These are phyloP conservation scores for Trametopsis cervina DNA, from an alignment of 768 basidiomycete genomes.

Conservation along the genomic window DNA sequence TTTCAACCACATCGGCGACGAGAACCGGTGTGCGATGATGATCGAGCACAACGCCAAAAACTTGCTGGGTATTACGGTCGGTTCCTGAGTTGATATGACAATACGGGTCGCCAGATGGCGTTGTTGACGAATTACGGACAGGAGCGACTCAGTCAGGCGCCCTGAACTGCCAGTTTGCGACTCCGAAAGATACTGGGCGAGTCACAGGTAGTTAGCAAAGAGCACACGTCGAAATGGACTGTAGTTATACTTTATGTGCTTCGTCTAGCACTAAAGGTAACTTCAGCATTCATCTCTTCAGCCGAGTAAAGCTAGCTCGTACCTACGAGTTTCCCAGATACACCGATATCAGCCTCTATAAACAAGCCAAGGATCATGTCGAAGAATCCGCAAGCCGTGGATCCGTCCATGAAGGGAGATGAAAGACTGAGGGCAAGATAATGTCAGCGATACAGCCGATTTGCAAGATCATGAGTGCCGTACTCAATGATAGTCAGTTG, in stretches of 20 bases:
- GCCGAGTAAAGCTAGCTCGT: background rate
- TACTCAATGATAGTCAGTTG: slow-evolving; percentile 59
- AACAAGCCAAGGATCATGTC: slow-evolving; percentile 65
- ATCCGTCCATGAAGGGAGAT: slow-evolving; percentile 65
- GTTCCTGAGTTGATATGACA: slow-evolving; percentile 73
- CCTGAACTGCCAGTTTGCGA: slow-evolving; percentile 35
- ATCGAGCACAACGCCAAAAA: slow-evolving; percentile 62
- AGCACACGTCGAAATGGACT: background rate
- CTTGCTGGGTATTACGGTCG: slow-evolving; percentile 64
- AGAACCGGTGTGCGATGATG: slow-evolving; percentile 63
- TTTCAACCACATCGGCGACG: slow-evolving; percentile 70
- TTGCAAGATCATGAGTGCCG: background rate
- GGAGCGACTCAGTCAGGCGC: slow-evolving; percentile 45
- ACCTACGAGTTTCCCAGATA: slow-evolving; percentile 53
- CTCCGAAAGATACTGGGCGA: slow-evolving; percentile 51
- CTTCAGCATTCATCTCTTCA: background rate
- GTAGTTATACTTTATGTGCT: slow-evolving; percentile 54
- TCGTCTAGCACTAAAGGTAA: slow-evolving; percentile 50
- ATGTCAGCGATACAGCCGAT: background rate
- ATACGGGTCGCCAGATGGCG: slow-evolving; percentile 69
- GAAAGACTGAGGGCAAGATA: slow-evolving; percentile 31
- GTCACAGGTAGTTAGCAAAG: background rate
- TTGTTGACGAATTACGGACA: slow-evolving; percentile 60
- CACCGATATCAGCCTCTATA: slow-evolving; percentile 44
- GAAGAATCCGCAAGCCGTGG: slow-evolving; percentile 63